Percentiles rank a stretch among this genome's conserved stretches.
Evolutionary conservation across 306 rosid species (phyloP).

Genomic region (Luffa aegyptiaca): DNA sequence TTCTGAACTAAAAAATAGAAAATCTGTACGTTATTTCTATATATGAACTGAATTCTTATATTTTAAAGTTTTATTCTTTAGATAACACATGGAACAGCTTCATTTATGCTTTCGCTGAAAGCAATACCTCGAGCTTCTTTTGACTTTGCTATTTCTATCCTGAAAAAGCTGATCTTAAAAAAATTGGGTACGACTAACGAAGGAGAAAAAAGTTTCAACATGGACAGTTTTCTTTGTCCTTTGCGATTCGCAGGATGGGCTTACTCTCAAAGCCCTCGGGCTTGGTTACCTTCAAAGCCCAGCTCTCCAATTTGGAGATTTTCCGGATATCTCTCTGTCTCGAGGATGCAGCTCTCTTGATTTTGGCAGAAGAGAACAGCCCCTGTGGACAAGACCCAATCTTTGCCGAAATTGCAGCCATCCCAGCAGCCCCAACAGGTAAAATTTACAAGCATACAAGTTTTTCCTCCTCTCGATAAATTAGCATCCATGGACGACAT

Average conservation of each 20-base stretch:
- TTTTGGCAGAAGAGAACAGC: not conserved
- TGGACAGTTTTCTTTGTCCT: not conserved
- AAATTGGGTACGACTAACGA: not conserved
- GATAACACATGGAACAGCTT: not conserved
- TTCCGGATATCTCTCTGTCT: not conserved
- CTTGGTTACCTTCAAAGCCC: not conserved
- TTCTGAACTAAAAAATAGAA: too few species aligned
- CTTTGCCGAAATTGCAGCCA: not conserved
- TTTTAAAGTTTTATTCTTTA: not conserved
- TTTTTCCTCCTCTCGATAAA: not conserved
- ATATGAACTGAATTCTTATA: not conserved
- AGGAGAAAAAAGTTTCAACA: not conserved
- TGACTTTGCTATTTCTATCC: not conserved
- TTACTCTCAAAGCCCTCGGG: not conserved
- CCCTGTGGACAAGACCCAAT: not conserved
- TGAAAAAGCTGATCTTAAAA: not conserved
- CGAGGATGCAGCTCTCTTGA: not conserved
- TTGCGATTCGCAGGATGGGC: not conserved
- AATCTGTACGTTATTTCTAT: not conserved
- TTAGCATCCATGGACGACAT: conserved; percentile 35
- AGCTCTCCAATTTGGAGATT: not conserved
- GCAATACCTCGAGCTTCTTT: not conserved
- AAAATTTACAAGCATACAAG: not conserved
- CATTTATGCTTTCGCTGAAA: not conserved
- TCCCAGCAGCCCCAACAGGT: not conserved